Base-by-base conservation (phyloP, 306 rosid species). In the Rosa chinensis region DNA sequence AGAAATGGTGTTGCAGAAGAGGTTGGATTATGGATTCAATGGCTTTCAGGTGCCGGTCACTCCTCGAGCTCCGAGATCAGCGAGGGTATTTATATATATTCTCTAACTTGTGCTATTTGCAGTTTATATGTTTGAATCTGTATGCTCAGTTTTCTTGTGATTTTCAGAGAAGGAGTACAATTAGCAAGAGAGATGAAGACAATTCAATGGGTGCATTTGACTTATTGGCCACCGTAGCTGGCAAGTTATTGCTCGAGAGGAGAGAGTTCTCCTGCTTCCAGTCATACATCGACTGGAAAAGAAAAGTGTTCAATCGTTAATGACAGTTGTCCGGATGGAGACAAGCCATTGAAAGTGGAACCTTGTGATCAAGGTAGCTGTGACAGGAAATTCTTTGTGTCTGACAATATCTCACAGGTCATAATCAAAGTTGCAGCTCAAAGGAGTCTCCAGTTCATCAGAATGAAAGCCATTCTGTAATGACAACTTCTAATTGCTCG, bases 221-320 rank as follows among this genome's bases (percentile, higher is more conserved):
- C 86, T 85, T 94, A 83, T 81, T 94, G 93, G 98, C 98, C 78
- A 87, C 94, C 45, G 82, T 90, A 82, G 98, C 98, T 68, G 97
- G 86, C 70, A 81, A 86, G 44, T 83, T 92, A 56, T 82, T 89
- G 89, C 89, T 86, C 20, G 94, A 87, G 82, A n/a, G 86, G 78
- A 72, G 91, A 86, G 78, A 76, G 86, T 83, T 87, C 89, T 42
- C 77, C 79, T 14, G 59, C 81, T 17, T 87, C 84, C 67, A 75
- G 83, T 72, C 86, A 87, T 77, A 75, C 84, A 75, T 79, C 89
- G 50, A 78, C 78, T 10, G 88, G 74, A 78, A 85, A 89, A 70
- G 87, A 85, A 47, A 72, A 40, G 50, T 43, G 20, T 66, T 50
- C 70, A 62, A 63, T 67, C 70, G 64, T 66, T 56, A 58, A 81